Evolutionary conservation across 768 basidiomycete genomes (phyloP).

Genomic region (Hygrocybe coccinea): DNA sequence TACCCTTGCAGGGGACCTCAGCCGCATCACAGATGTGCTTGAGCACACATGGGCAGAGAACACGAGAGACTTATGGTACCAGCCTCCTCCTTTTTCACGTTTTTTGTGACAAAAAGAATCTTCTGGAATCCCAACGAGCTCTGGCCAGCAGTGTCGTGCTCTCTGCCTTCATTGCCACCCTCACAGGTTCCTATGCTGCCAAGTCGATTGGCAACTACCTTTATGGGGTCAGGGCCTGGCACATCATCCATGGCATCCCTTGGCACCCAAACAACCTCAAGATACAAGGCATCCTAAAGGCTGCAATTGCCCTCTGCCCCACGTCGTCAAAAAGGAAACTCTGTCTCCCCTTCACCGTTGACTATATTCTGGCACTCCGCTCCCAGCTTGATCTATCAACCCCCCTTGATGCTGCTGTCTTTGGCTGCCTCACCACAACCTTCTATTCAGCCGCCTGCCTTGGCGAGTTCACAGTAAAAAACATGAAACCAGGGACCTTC

Average conservation of each 20-base stretch:
- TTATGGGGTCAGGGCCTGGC: conserved; percentile 41
- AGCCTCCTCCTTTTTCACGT: conserved; percentile 38
- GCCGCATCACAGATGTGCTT: conserved; percentile 23
- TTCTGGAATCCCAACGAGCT: conserved; percentile 30
- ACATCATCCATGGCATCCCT: conserved; percentile 35
- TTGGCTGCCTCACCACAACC: conserved; percentile 34
- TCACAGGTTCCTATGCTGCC: conserved; percentile 30
- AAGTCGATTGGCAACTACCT: conserved; percentile 36
- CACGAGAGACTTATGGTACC: conserved; percentile 34
- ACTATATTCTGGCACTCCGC: conserved; percentile 18
- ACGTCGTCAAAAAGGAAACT: conserved; percentile 25
- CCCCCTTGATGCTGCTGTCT: conserved; percentile 33
- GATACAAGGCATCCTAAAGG: conserved; percentile 26
- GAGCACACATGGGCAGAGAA: conserved; percentile 23
- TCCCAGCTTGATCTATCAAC: conserved; percentile 21
- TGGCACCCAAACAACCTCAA: conserved; percentile 28
- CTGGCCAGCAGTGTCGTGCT: conserved; percentile 28
- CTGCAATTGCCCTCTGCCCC: conserved; percentile 28
- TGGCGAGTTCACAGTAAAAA: conserved; percentile 37
- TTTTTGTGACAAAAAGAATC: conserved; percentile 31
- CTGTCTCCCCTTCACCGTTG: conserved; percentile 26
- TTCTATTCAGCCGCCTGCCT: conserved; percentile 33
- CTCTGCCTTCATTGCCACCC: conserved; percentile 23
- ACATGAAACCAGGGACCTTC: conserved; percentile 23
- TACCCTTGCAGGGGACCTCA: conserved; percentile 23